Evolutionary conservation across 139 green algal species (phyloP).

Genomic region (Yamagishiella unicocca): DNA sequence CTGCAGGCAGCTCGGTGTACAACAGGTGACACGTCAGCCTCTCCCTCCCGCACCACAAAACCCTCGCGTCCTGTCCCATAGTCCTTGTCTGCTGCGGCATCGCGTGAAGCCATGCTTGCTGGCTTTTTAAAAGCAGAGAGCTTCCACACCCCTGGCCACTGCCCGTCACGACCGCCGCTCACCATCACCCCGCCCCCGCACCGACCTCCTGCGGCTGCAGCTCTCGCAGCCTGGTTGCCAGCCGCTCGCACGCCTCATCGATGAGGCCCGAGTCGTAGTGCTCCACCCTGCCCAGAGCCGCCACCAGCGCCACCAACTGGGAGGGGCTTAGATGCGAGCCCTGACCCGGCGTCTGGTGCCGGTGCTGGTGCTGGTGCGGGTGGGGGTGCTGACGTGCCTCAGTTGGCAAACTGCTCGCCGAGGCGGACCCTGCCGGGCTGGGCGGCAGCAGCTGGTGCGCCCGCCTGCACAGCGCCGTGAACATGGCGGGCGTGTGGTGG

Average conservation of each 20-base stretch:
- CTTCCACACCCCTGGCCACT: no score
- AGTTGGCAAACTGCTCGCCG: no score
- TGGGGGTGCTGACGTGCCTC: background rate
- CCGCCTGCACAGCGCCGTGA: constrained; percentile 11
- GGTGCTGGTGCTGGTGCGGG: background rate
- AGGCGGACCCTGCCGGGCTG: no score
- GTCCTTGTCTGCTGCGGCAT: no score
- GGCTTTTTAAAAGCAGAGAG: no score
- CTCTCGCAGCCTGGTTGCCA: background rate
- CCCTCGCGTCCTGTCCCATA: no score
- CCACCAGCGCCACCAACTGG: constrained; percentile 20
- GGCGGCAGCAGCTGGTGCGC: constrained; percentile 13
- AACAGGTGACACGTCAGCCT: no score
- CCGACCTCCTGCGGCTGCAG: constrained; percentile 1
- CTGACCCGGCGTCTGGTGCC: background rate
- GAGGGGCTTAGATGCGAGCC: background rate
- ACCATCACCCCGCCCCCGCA: no score
- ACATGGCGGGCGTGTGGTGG: background rate
- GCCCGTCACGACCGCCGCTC: no score
- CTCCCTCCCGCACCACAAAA: no score
- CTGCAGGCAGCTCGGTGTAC: no score
- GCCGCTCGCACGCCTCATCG: background rate
- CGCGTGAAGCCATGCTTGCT: no score
- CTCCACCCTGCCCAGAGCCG: constrained; percentile 2
- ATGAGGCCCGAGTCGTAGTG: constrained; percentile 37